Evolutionary conservation across 331 rosid species (phyloP), one percentile per base, ranked within the genome.

Genomic region (Erythrophleum ivorense): DNA sequence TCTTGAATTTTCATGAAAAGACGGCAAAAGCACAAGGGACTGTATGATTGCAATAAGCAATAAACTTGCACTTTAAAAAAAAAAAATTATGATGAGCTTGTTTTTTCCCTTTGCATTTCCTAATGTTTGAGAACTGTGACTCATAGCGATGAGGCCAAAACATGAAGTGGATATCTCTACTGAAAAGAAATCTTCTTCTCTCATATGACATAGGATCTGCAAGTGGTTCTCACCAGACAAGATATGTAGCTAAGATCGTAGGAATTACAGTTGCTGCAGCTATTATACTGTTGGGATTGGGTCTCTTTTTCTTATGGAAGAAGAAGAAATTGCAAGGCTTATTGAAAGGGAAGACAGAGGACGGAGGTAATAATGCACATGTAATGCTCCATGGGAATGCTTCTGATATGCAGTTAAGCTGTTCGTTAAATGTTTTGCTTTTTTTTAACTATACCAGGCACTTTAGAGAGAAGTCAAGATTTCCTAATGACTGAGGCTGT

Each of bases 391-490:
- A 60, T 67, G 59, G 10, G 43, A 79, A 13, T 38, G 40, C 19
- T 48, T 64, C n/a, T 72, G 36, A 54, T 45, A 31, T 77, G 66
- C 2, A 75, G 46, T 34, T 34, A 62, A 77, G 72, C 33, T 29
- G 58, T 9, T 69, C 18, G 55, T 36, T 84, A 7, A 46, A 6
- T 60, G 18, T 72, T 14, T 81, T 78, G 65, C 33, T 77, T 45
- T 67, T 46, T 43, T 81, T 63, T 64, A 52, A 74, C 63, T 53
- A 69, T 81, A 82, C 71, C 88, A 93, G 98, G 88, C 82, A 73
- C 82, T 19, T 49, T 59, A 2, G 91, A 87, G 83, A 94, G 89
- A 89, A 94, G 92, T 78, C 87, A 80, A 53, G 94, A 85, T 78
- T 71, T 80, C 9, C 73, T 86, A 29, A 80, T 84, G 78, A 89